These are phyloP conservation scores for Stemphylium vesicarium DNA, from an alignment of 2,329 filamentous ascomycete species.

Conservation along the genomic window DNA sequence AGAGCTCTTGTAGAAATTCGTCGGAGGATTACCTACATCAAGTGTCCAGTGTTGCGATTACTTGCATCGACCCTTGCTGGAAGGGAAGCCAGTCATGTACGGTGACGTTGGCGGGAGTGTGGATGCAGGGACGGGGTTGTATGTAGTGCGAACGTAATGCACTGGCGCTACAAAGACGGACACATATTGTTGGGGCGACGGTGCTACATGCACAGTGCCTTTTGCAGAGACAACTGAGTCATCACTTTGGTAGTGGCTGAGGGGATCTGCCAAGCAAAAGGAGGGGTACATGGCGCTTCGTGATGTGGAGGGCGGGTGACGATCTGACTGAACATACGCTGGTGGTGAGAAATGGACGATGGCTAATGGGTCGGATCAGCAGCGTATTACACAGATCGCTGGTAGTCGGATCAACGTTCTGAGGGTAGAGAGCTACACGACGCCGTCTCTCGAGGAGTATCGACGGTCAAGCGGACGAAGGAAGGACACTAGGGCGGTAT, in stretches of 20 bases:
- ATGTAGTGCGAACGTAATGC: background rate
- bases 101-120: constrained; percentile 8
- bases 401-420: background rate
- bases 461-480: constrained; percentile 1
- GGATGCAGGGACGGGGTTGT: constrained; percentile 8
- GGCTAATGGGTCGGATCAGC: background rate
- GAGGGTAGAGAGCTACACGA: background rate
- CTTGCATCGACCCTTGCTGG: constrained; percentile 7
- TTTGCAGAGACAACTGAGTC: constrained; percentile 3
- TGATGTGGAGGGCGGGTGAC: background rate
- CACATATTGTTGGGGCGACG: constrained; percentile 15
- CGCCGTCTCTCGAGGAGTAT: background rate
- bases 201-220: constrained; percentile 8
- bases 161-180: background rate
- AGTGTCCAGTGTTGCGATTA: background rate
- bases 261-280: background rate
- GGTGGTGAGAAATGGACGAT: too few species aligned
- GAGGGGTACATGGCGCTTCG: constrained; percentile 6
- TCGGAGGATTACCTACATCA: background rate
- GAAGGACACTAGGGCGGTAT: too few species aligned
- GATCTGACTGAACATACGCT: background rate
- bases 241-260: background rate
- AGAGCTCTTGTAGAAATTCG: background rate
- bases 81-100: constrained; percentile 4
- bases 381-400: background rate